Evolutionary conservation across 768 basidiomycete genomes (phyloP).

Genomic region (Suillus sp.): DNA sequence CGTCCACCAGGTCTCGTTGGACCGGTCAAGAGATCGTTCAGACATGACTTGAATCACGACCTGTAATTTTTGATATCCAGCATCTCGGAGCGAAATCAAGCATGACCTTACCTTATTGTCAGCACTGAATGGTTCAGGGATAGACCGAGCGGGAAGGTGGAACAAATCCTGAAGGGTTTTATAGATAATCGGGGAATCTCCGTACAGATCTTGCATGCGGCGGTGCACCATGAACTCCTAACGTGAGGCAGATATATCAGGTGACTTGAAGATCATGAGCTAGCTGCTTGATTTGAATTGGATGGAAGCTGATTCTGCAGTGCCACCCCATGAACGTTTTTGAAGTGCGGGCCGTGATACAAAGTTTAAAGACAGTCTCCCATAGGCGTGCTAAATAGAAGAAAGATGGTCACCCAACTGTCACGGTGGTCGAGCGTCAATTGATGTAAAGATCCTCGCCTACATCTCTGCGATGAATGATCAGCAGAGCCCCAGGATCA

Average conservation of each 20-base stretch:
- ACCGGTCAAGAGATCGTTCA: not conserved
- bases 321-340: not conserved
- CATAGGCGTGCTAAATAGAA: not conserved
- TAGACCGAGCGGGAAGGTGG: not conserved
- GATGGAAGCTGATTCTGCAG: not conserved
- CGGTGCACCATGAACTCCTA: not conserved
- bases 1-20: not conserved
- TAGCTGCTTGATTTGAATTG: not conserved
- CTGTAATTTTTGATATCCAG: not conserved
- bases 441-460: not conserved
- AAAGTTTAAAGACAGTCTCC: not conserved
- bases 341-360: not conserved
- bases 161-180: not conserved
- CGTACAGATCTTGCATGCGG: slow-evolving; percentile 1
- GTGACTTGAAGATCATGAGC: not conserved
- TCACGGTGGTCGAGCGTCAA: not conserved
- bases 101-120: not conserved
- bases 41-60: not conserved
- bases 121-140: not conserved
- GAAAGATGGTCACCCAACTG: not conserved
- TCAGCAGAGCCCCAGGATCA: not conserved
- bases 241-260: not conserved
- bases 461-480: not conserved
- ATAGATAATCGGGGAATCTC: slow-evolving; percentile 4
- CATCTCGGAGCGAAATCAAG: not conserved